These are phyloP conservation scores for Epichloe gansuensis DNA, from an alignment of 2,329 filamentous ascomycete genomes.

Conservation along the genomic window DNA sequence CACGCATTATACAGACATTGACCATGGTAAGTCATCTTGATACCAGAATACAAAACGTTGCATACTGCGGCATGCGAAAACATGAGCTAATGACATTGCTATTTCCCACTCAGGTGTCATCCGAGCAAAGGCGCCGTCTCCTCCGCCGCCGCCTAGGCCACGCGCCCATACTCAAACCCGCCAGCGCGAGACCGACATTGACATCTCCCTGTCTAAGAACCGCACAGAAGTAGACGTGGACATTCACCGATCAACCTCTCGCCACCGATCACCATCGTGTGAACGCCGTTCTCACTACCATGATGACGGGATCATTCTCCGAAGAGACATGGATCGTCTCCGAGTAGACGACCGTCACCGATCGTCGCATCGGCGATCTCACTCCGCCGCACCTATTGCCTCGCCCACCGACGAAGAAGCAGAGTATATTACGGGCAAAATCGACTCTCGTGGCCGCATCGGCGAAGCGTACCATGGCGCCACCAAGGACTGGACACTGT, in stretches of 20 bases:
- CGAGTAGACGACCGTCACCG: constrained; percentile 29
- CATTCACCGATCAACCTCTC: constrained; percentile 30
- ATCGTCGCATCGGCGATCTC: constrained; percentile 32
- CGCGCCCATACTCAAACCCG: constrained; percentile 22
- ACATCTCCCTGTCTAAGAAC: constrained; percentile 42
- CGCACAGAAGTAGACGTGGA: constrained; percentile 50
- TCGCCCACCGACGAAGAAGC: constrained; percentile 45
- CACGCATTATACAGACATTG: constrained; percentile 76
- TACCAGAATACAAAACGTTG: neutral
- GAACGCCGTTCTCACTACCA: constrained; percentile 29
- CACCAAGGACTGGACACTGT: constrained; percentile 68
- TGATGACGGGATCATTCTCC: constrained; percentile 58
- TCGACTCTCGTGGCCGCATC: constrained; percentile 49
- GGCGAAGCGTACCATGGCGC: constrained; percentile 65
- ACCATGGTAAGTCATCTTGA: constrained; percentile 53
- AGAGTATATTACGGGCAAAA: constrained; percentile 44
- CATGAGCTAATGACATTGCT: neutral
- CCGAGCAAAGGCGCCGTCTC: constrained; percentile 29
- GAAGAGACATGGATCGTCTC: constrained; percentile 40
- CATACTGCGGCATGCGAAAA: neutral
- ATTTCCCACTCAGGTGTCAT: constrained; percentile 29
- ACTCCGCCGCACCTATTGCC: constrained; percentile 35
- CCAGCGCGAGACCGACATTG: constrained; percentile 41
- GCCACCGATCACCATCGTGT: constrained; percentile 20
- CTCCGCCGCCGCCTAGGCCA: constrained; percentile 35